phyloP scores from a whole-genome alignment of 2,329 filamentous ascomycete species.

The Scedosporium boydii region DNA sequence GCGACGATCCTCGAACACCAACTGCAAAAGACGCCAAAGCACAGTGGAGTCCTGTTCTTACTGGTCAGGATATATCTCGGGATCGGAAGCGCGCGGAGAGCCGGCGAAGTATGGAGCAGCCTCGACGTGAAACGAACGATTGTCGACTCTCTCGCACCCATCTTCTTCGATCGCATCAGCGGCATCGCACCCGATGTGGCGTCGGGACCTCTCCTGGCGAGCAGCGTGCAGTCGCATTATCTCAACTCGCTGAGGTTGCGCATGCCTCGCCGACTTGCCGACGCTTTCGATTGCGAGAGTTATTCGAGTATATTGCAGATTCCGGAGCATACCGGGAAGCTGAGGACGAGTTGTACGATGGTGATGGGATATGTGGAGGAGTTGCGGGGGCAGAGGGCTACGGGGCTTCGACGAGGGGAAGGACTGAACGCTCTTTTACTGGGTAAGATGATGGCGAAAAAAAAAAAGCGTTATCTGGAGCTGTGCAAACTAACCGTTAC shows the following conservation, averaged over 20 bases:
- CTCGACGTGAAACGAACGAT: slow-evolving; percentile 48
- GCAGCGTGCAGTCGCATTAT: slow-evolving; percentile 35
- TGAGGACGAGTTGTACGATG: slow-evolving; percentile 41
- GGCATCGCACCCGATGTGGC: slow-evolving; percentile 26
- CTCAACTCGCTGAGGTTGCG: slow-evolving; percentile 33
- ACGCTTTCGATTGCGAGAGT: slow-evolving; percentile 39
- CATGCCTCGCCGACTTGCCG: slow-evolving; percentile 30
- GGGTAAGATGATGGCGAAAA: slow-evolving; percentile 27
- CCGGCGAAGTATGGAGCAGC: slow-evolving; percentile 37
- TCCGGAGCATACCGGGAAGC: slow-evolving; percentile 30
- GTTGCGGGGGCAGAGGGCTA: slow-evolving; percentile 32
- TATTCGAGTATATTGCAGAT: slow-evolving; percentile 42
- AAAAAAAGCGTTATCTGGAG: too few species aligned
- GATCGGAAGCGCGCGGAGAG: slow-evolving; percentile 38
- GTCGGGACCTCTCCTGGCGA: slow-evolving; percentile 19
- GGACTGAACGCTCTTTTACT: slow-evolving; percentile 35
- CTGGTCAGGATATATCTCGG: slow-evolving; percentile 42
- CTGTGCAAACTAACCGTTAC: not conserved
- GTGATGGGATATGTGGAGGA: slow-evolving; percentile 44
- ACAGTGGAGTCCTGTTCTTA: slow-evolving; percentile 37
- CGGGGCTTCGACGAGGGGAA: slow-evolving; percentile 29
- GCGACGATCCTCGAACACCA: slow-evolving; percentile 40
- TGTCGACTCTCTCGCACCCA: slow-evolving; percentile 43
- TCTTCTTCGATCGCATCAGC: slow-evolving; percentile 47
- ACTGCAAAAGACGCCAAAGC: slow-evolving; percentile 31